These are phyloP conservation scores for Rhodomyrtus psidioides DNA, from an alignment of 441 rosid genomes.

Conservation along the genomic window DNA sequence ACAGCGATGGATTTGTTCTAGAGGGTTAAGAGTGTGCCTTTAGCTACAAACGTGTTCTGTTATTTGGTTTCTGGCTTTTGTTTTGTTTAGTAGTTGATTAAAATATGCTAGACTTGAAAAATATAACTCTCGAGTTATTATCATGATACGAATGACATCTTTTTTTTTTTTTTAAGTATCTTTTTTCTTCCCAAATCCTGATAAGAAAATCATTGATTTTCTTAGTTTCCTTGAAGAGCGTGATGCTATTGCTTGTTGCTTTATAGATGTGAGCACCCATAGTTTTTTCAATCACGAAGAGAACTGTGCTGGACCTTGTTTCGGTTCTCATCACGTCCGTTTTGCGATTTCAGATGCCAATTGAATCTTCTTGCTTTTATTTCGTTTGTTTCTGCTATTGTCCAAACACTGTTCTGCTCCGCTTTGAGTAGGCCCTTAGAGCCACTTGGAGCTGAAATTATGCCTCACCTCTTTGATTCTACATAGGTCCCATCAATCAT, in stretches of 20 bases:
- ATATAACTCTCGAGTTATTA: too few relatives aligned
- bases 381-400: background rate
- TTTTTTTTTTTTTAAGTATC: too few relatives aligned
- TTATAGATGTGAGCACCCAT: background rate
- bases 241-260: background rate
- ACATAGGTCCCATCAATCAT: background rate
- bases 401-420: background rate
- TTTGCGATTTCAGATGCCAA: background rate
- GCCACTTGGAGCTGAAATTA: background rate
- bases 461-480: background rate
- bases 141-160: too few relatives aligned
- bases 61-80: too few relatives aligned
- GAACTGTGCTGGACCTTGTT: background rate
- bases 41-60: too few relatives aligned
- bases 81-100: too few relatives aligned
- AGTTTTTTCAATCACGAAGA: background rate
- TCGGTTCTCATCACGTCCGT: background rate
- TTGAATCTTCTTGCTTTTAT: background rate
- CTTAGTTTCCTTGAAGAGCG: background rate
- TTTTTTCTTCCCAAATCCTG: background rate
- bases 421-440: background rate
- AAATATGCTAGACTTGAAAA: too few relatives aligned
- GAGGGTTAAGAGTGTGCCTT: too few relatives aligned
- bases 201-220: background rate
- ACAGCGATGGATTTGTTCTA: too few relatives aligned